Base-by-base conservation (phyloP, 805 yeast species). In the Danielia oregonensis region DNA sequence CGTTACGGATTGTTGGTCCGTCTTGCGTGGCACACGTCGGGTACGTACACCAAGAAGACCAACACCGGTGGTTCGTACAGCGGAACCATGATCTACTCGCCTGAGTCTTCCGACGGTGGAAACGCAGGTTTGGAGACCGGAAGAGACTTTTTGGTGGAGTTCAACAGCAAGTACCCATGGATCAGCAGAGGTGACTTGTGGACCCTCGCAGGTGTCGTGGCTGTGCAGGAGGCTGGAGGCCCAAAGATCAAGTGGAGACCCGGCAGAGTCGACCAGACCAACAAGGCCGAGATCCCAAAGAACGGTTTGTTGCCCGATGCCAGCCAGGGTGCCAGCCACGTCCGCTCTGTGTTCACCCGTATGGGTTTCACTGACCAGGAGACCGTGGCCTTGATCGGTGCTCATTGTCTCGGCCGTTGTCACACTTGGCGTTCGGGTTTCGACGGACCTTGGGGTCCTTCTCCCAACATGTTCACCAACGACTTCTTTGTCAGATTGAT, bases 191-290 rank as follows among this genome's bases (percentile, higher is more conserved):
- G 84, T 25, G 88, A 81, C 54, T 68, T 82, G 46, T 79, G 83
- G 79, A 81, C 87, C 7, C 59, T 81, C 22, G 84, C 77, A n/a
- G 87, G 86, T 23, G 82, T 74, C 30, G 70, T 64, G 18, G 82
- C 81, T 13, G 57, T 81, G 32, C 83, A 80, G 59, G 79, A 69
- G 40, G 57, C 78, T 67, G 77, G 72, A 26, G 87, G 87, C 10
- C 87, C 87, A 29, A 60, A 61, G 58, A 76, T 64, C 57, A 67
- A 49, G 49, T 77, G 72, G 87, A 75, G 69, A 58, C 60, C 74
- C 13, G 79, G 79, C 25, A 57, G 79, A 38, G 45, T 47, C 26
- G 75, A 74, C 43, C 48, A 54, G 31, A 41, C 40, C 3, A 55
- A 46, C 18, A 14, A 29, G 36, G 42, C 24, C 37, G 43, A 25